These are phyloP conservation scores for Pythium brachiatum DNA, from an alignment of 352 stramenopile species.

Conservation along the genomic window DNA sequence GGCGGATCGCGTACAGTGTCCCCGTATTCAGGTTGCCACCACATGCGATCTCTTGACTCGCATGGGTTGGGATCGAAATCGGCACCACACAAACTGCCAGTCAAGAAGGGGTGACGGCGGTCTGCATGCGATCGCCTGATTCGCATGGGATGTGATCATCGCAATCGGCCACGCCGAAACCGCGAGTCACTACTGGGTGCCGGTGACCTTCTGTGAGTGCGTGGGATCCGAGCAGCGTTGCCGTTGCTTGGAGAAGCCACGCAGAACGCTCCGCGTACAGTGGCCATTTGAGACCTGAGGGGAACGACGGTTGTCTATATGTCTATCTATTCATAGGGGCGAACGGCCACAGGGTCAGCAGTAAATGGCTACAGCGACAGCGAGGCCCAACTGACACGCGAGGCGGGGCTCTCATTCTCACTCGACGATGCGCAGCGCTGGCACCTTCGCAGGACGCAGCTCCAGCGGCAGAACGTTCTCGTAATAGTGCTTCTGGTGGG, in stretches of 20 bases:
- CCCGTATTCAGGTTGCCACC: background rate
- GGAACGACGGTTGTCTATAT: too few relatives aligned
- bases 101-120: too few relatives aligned
- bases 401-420: too few relatives aligned
- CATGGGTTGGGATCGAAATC: too few relatives aligned
- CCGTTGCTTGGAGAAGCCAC: background rate
- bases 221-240: too few relatives aligned
- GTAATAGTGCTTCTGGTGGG: conserved; percentile 45
- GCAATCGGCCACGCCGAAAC: background rate
- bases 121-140: too few relatives aligned
- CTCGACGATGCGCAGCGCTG: conserved; percentile 34
- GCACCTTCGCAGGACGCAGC: conserved; percentile 24
- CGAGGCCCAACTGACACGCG: too few relatives aligned
- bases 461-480: conserved; percentile 32
- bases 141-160: background rate
- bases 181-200: background rate
- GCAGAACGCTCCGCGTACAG: background rate
- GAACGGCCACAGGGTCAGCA: background rate
- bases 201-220: too few relatives aligned
- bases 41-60: background rate
- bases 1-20: background rate
- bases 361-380: conserved; percentile 3
- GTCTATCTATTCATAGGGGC: background rate
- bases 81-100: too few relatives aligned
- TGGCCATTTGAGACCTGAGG: background rate